Base-by-base conservation (phyloP, 1,284 basidiomycete genomes). In the Moniliophthora roreri region DNA sequence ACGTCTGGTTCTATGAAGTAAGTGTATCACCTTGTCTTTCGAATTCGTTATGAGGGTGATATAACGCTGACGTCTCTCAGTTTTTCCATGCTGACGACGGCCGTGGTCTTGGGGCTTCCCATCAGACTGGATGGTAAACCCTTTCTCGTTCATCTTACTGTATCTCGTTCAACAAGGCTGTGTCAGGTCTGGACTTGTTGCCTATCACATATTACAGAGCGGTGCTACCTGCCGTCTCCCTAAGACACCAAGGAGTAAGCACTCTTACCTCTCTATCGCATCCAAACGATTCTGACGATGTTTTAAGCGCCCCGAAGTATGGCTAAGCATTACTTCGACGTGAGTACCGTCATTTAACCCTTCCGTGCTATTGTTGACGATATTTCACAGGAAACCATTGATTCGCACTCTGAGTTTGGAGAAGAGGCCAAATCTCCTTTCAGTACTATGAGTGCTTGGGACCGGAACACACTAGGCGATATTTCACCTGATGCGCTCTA, bases 41-140 rank as follows among this genome's bases (percentile, higher is more conserved):
- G 11, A 9, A 21, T 47, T 21, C 15, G 13, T 46, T 39, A 28
- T 40, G 24, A 57, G 58, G 38, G 63, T n/a, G n/a, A n/a, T 41
- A 35, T 20, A 42, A 13, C 16, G 2, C 26, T 35, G n/a, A 21
- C 49, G 21, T 38, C n/a, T 5, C 37, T 16, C 60, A 94, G 89
- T 98, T 91, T 78, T 98, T 98, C 87, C 91, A 98, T 68, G 95
- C 87, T 23, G 93, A 98, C 64, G 87, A 80, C 56, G 96, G 95
- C 9, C 84, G 87, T 54, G 96, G 96, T 20, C 78, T 98, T 16
- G 96, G 96, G 37, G 96, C 96, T 1, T 95, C 93, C 4, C 96
- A 99, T 74, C 96, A 99, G 72, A 98, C 94, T 57, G 95, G 95
- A 63, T 98, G 96, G 93, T 89, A 64, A 61, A 80, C 66, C 20